Percentiles rank a stretch among this genome's conserved stretches.
Evolutionary conservation across 192 early-diverging fungal species (phyloP).

Genomic region (Umbelopsis isabellina): DNA sequence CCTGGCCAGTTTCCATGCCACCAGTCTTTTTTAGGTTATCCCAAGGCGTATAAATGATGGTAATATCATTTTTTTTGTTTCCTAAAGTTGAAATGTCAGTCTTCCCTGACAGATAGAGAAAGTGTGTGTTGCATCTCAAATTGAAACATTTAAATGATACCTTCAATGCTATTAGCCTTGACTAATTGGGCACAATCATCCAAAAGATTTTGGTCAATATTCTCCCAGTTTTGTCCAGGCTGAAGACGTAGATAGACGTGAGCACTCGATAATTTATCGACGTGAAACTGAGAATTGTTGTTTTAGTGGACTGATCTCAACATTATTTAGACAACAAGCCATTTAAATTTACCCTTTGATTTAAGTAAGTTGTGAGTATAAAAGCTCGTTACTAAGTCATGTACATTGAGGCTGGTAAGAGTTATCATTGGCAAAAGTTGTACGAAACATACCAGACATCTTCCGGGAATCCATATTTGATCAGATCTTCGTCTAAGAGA

Average conservation of each 20-base stretch:
- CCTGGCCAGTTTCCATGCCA: conserved; percentile 96
- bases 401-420: neutral
- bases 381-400: no score
- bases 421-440: neutral
- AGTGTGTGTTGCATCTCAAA: neutral
- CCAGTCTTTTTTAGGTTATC: conserved; percentile 87
- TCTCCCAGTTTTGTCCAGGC: conserved; percentile 75
- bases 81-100: conserved; percentile 44
- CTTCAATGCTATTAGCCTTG: conserved; percentile 98
- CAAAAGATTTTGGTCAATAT: conserved; percentile 72
- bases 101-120: neutral
- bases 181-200: conserved; percentile 91
- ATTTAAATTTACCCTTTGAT: conserved; percentile 2
- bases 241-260: conserved; percentile 93
- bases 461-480: conserved; percentile 93
- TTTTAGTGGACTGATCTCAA: neutral
- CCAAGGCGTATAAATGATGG: conserved; percentile 94
- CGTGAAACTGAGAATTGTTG: conserved; percentile 76
- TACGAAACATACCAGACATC: conserved; percentile 75
- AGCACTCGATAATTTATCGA: conserved; percentile 95
- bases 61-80: conserved; percentile 91
- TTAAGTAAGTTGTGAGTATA: no score
- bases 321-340: no score
- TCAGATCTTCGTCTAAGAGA: conserved; percentile 81
- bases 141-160: conserved; percentile 24